A percentile compares a stretch with the other conserved stretches of the same genome.
phyloP scores from a whole-genome alignment of 176 grass and related monocot species.

The Musa itinerans region DNA sequence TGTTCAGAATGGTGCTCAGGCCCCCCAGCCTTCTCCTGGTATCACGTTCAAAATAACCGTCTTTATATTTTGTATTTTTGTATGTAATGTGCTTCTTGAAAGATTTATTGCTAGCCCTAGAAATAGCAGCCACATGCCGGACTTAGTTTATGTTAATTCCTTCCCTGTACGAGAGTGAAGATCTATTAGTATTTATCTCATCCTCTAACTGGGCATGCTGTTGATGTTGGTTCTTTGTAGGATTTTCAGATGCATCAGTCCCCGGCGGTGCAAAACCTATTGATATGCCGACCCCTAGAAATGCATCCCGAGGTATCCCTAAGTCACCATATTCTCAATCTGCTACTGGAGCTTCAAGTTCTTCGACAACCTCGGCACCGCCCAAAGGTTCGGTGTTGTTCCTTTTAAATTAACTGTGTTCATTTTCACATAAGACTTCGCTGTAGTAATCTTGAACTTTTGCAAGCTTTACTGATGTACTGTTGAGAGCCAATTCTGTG shows the following conservation, averaged over 20 bases:
- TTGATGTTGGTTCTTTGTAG: conserved; percentile 15
- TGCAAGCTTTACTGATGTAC: no score
- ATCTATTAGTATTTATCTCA: not conserved
- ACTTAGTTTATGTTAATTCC: not conserved
- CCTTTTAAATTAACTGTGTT: not conserved
- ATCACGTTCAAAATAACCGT: not conserved
- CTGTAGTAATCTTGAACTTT: no score
- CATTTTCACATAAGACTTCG: no score
- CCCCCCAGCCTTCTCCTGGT: conserved; percentile 26
- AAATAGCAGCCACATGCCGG: not conserved
- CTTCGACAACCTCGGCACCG: conserved; percentile 29
- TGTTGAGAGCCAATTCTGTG: no score
- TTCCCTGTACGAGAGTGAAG: not conserved
- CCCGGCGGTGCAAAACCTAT: conserved; percentile 25
- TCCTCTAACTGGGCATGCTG: not conserved
- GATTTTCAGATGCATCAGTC: conserved; percentile 17
- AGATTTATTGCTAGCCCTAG: not conserved
- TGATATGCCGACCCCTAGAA: conserved; percentile 35
- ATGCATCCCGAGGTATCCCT: conserved; percentile 34
- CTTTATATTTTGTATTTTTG: not conserved
- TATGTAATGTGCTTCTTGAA: conserved; percentile 2
- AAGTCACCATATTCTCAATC: conserved; percentile 31
- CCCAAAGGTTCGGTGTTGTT: conserved; percentile 24
- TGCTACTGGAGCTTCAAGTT: conserved; percentile 23
- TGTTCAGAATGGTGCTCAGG: conserved; percentile 44